Base-by-base conservation (phyloP, 441 rosid genomes). In the Melianthus villosus region DNA sequence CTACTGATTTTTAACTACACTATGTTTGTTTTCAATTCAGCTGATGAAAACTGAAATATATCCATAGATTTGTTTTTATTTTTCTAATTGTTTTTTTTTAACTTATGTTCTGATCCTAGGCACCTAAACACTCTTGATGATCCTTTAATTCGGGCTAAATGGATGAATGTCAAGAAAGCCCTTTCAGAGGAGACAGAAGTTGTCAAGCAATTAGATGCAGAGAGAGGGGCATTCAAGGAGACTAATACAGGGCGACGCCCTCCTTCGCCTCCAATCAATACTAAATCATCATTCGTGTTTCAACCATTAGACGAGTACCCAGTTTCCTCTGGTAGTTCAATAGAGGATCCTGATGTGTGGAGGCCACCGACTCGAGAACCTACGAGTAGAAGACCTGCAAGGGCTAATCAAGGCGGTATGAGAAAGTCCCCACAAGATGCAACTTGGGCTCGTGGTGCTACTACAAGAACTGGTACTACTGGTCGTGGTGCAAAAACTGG, bases 321-420 rank as follows among this genome's bases (percentile, higher is more conserved):
- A 1, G 72, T 84, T 43, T 85, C 99, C 9, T 79, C 85, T 7
- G 81, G 72, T 56, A 77, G 63, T 53, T 62, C 87, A 1, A 57
- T 79, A 53, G 96, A 85, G 61, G 99, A 91, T 53, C 99, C 99
- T 60, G 99, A 91, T 77, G 96, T 91, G 23, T 91, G 99, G 99
- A 68, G 94, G 73, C 94, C 96, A 16, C 99, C 93, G 4, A 85
- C 84, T 22, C 71, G 85, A 30, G 99, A 85, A 38, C 60, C 77
- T 32, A 4, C 74, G 1, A 71, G 51, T 44, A 64, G 96, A 59
- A 75, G 99, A 70, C 77, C 99, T 2, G 46, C 66, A 0, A 72
- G 99, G 65, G 44, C 79, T 60, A 82, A 77, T 57, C 93, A 72
- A 62, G 75, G 43, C 26, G 91, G 91, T n/a, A 53, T 44, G 71